A percentile compares a stretch with the other conserved stretches of the same genome.
These are phyloP conservation scores for Zopfia rhizophila DNA, from an alignment of 2,329 filamentous ascomycete species.

Conservation along the genomic window DNA sequence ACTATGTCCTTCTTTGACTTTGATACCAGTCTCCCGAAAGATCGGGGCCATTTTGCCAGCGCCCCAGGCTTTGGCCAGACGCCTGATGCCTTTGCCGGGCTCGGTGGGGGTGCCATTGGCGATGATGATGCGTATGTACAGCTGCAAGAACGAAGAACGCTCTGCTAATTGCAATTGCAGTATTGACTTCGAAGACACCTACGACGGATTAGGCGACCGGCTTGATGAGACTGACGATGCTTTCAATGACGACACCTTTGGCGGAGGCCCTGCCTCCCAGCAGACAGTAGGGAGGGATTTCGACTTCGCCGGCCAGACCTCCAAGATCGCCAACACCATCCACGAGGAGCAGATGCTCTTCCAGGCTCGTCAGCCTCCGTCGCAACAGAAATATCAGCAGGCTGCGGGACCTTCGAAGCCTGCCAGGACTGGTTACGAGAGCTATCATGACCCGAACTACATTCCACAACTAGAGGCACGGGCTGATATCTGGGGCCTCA, in stretches of 20 bases:
- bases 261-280: constrained; percentile 58
- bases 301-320: constrained; percentile 95
- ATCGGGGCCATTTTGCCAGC: constrained; percentile 71
- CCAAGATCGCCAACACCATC: constrained; percentile 84
- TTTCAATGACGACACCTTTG: constrained; percentile 97
- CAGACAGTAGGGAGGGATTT: constrained; percentile 86
- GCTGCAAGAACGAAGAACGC: constrained; percentile 22
- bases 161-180: constrained; percentile 63
- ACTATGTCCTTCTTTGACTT: constrained; percentile 94
- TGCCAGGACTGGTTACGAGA: constrained; percentile 86
- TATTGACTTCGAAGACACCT: constrained; percentile 95
- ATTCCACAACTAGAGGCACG: constrained; percentile 93
- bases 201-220: constrained; percentile 91
- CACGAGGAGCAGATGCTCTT: constrained; percentile 91
- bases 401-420: constrained; percentile 64
- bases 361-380: constrained; percentile 74
- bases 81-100: constrained; percentile 87
- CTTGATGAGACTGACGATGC: constrained; percentile 92
- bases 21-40: constrained; percentile 73
- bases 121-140: constrained; percentile 68
- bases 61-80: constrained; percentile 84
- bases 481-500: constrained; percentile 89
- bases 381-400: constrained; percentile 59
- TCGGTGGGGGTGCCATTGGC: constrained; percentile 67
- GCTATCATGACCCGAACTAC: constrained; percentile 84